Conservation (phyloP, 441 rosid species). For the Geranium incanum region DNA sequence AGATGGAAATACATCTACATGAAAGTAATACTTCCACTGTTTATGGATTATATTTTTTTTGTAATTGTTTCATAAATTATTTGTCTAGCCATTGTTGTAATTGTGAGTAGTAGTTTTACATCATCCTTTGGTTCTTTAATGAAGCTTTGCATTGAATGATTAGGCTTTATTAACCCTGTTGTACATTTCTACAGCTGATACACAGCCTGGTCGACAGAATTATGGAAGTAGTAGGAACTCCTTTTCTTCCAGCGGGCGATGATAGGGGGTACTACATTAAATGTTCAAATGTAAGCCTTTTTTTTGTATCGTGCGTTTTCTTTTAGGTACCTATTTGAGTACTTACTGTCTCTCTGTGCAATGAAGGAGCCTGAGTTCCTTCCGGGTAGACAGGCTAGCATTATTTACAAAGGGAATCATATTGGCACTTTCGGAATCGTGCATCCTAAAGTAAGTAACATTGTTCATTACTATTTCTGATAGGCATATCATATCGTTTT, state of each 20-base stretch:
- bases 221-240: constrained; percentile 77
- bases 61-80: neutral
- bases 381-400: constrained; percentile 73
- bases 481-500: too few species aligned
- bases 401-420: constrained; percentile 63
- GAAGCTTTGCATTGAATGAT: constrained; percentile 4
- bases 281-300: constrained; percentile 52
- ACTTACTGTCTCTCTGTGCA: constrained; percentile 13
- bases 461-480: neutral
- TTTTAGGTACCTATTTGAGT: neutral
- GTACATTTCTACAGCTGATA: constrained; percentile 51
- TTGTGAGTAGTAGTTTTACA: neutral
- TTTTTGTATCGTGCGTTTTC: neutral
- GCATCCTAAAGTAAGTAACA: constrained; percentile 67
- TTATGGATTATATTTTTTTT: neutral
- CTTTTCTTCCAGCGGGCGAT: constrained; percentile 47
- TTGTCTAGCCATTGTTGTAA: neutral
- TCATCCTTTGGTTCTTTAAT: neutral
- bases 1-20: neutral
- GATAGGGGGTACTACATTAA: constrained; percentile 53
- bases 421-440: constrained; percentile 84
- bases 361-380: constrained; percentile 83
- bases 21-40: neutral
- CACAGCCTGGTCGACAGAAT: constrained; percentile 85
- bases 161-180: neutral